Percentiles rank a stretch among this genome's conserved stretches.
Evolutionary conservation across 2,329 filamentous ascomycete species (phyloP).

Genomic region (Ceratocystis alfenasii): DNA sequence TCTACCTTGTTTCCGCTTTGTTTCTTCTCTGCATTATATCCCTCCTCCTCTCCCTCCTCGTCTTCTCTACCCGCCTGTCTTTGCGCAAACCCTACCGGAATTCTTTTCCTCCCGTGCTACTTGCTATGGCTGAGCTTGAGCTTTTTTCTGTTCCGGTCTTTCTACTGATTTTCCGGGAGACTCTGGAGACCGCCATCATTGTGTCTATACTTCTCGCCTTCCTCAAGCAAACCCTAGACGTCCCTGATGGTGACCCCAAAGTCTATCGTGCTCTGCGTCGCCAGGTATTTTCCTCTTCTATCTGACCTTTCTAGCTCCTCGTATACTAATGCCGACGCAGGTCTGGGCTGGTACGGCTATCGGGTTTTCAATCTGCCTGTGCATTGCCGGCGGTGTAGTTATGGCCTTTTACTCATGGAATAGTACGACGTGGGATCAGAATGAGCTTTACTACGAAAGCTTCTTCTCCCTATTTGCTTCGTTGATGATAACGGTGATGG

Average conservation of each 20-base stretch:
- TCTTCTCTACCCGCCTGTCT: background rate
- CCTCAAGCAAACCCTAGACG: slow-evolving; percentile 62
- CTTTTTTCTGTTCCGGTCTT: slow-evolving; percentile 73
- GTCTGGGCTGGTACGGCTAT: slow-evolving; percentile 56
- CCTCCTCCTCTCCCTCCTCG: background rate
- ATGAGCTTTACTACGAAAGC: slow-evolving; percentile 72
- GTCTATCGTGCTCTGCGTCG: slow-evolving; percentile 19
- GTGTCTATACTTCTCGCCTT: slow-evolving; percentile 76
- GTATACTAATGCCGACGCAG: slow-evolving; percentile 1
- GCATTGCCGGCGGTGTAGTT: slow-evolving; percentile 56
- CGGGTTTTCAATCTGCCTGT: slow-evolving; percentile 53
- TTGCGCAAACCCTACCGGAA: background rate
- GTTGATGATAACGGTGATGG: slow-evolving; percentile 71
- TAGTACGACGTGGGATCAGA: slow-evolving; percentile 48
- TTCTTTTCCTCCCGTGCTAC: too few relatives aligned
- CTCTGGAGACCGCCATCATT: slow-evolving; percentile 71
- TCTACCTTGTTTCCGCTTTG: too few relatives aligned
- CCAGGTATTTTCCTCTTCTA: slow-evolving; percentile 8
- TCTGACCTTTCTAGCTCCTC: background rate
- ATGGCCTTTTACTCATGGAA: slow-evolving; percentile 50
- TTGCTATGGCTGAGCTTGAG: slow-evolving; percentile 45
- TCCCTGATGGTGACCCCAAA: slow-evolving; percentile 19
- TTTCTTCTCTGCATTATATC: background rate
- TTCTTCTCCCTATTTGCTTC: slow-evolving; percentile 63
- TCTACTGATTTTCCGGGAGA: slow-evolving; percentile 82